Conservation (phyloP, 2,329 filamentous ascomycete genomes). For the Claviceps sp. region DNA sequence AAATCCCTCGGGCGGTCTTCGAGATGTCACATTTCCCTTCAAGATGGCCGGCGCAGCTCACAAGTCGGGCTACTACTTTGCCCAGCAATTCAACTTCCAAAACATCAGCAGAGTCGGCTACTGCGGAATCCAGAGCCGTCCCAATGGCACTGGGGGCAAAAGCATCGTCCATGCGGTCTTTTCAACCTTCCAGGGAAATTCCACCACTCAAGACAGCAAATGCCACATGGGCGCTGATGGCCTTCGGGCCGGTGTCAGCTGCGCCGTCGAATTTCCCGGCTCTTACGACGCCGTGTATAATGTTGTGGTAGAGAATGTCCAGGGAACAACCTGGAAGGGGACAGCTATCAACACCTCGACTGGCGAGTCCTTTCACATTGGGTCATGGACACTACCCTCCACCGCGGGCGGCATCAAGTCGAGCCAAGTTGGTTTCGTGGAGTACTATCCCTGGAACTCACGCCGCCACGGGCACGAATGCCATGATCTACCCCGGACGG, state of each 20-base stretch:
- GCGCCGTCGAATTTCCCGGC: neutral
- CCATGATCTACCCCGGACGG: neutral
- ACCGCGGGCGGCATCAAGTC: neutral
- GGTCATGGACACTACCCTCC: neutral
- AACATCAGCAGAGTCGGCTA: neutral
- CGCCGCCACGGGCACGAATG: neutral
- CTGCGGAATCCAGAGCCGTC: neutral
- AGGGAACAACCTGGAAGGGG: neutral
- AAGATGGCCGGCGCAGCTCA: slow-evolving; percentile 10
- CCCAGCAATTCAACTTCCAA: slow-evolving; percentile 11
- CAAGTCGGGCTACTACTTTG: slow-evolving; percentile 11
- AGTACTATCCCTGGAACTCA: neutral
- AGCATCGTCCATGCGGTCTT: neutral
- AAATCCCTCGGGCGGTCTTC: neutral
- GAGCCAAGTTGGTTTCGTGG: neutral
- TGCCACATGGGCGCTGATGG: neutral
- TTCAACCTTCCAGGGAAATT: neutral
- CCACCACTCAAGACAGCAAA: neutral
- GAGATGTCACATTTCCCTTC: slow-evolving; percentile 11
- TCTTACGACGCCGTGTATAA: neutral
- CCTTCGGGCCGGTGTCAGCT: neutral
- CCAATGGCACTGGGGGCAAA: neutral
- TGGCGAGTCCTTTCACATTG: neutral
- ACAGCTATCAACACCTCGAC: neutral
- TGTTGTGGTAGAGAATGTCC: neutral